A percentile compares a stretch with the other conserved stretches of the same genome.
phyloP scores from a whole-genome alignment of 192 early-diverging fungal species.

The Radiomyces spectabilis region DNA sequence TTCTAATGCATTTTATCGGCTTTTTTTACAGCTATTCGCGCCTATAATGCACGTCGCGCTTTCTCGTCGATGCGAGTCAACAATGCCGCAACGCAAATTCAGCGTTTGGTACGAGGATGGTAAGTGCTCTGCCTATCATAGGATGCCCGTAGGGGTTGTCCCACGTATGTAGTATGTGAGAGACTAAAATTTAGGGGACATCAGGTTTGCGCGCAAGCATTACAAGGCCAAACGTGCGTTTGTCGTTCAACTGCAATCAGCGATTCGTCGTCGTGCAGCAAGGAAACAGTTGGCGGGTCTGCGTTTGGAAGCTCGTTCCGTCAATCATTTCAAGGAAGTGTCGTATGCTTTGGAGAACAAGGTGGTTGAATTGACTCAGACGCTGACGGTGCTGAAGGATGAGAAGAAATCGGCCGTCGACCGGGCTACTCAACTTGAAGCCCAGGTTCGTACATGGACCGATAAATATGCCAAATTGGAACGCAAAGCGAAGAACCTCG shows the following conservation, averaged over 20 bases:
- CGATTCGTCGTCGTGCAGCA: slow-evolving; percentile 67
- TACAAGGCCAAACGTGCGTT: slow-evolving; percentile 45
- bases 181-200: too few relatives aligned
- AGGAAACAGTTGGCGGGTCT: slow-evolving; percentile 57
- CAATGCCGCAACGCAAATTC: slow-evolving; percentile 70
- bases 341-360: slow-evolving; percentile 94
- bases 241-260: slow-evolving; percentile 78
- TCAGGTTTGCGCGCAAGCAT: slow-evolving; percentile 41
- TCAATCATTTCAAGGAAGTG: slow-evolving; percentile 88
- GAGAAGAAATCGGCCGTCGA: slow-evolving; percentile 58
- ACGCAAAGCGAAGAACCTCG: slow-evolving; percentile 41
- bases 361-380: slow-evolving; percentile 90
- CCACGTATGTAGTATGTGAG: too few relatives aligned
- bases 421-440: slow-evolving; percentile 54
- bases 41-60: slow-evolving; percentile 50
- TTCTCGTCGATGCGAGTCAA: slow-evolving; percentile 53
- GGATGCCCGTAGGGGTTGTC: too few relatives aligned
- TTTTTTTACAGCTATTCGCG: slow-evolving; percentile 37
- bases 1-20: background rate
- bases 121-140: background rate
- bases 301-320: slow-evolving; percentile 82
- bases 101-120: slow-evolving; percentile 63
- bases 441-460: slow-evolving; percentile 56
- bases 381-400: slow-evolving; percentile 55
- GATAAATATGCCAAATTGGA: slow-evolving; percentile 68